phyloP scores from a whole-genome alignment of 2,329 filamentous ascomycete species.

The Colletotrichum lini region DNA sequence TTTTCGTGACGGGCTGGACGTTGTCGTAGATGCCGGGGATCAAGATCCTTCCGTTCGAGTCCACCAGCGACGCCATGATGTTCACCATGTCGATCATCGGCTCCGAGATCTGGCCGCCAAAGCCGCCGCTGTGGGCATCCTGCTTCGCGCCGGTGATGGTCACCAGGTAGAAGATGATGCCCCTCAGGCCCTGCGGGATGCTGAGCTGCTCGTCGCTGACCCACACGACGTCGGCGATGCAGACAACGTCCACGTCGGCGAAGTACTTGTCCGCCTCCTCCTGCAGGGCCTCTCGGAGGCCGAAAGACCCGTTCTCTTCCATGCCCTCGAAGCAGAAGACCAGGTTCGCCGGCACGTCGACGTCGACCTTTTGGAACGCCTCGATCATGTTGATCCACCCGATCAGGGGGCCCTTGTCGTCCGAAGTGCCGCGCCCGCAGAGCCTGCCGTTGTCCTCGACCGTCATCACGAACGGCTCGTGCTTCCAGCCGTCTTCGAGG shows the following conservation, averaged over 20 bases:
- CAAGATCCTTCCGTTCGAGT: constrained; percentile 90
- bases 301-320: constrained; percentile 98
- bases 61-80: constrained; percentile 86
- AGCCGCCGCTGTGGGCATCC: constrained; percentile 96
- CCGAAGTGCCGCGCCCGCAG: constrained; percentile 94
- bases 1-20: constrained; percentile 87
- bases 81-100: constrained; percentile 96
- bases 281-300: constrained; percentile 93
- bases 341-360: constrained; percentile 96
- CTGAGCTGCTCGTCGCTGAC: constrained; percentile 98
- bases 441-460: constrained; percentile 93
- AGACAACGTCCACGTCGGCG: constrained; percentile 94
- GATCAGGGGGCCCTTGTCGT: constrained; percentile 97
- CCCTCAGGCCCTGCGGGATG: constrained; percentile 95
- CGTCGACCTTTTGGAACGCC: constrained; percentile 92
- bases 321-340: constrained; percentile 99
- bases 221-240: constrained; percentile 99
- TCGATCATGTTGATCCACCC: constrained; percentile 99
- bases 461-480: constrained; percentile 90
- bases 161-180: constrained; percentile 97
- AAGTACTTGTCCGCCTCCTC: constrained; percentile 94
- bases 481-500: constrained; percentile 94
- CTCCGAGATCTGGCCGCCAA: constrained; percentile 95
- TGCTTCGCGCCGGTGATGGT: constrained; percentile 91
- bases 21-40: constrained; percentile 94